phyloP scores from a whole-genome alignment of 1,284 basidiomycete genomes.

The Agroathelia rolfsii region DNA sequence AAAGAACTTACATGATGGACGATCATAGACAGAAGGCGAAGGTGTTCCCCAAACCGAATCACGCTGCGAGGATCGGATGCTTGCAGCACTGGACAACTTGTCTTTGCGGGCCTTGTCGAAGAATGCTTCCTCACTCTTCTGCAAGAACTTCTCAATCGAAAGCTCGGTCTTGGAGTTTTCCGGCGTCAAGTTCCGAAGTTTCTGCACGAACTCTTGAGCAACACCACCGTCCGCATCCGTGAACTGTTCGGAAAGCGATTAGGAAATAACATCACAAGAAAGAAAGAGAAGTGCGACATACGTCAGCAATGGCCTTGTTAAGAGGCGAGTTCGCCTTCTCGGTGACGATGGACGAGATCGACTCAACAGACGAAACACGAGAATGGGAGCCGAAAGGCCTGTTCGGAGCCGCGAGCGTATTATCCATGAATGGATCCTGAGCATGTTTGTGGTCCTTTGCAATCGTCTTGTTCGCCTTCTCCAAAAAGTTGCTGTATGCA shows the following conservation, averaged over 20 bases:
- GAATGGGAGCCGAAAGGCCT: constrained; percentile 77
- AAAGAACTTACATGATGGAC: constrained; percentile 55
- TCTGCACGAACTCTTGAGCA: constrained; percentile 80
- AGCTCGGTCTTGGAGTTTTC: constrained; percentile 87
- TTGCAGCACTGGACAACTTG: constrained; percentile 70
- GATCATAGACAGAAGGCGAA: constrained; percentile 52
- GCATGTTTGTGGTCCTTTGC: constrained; percentile 65
- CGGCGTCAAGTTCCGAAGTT: constrained; percentile 66
- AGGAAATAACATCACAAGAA: too few species aligned
- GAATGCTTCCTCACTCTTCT: constrained; percentile 87
- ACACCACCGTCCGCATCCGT: constrained; percentile 89
- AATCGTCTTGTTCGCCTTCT: constrained; percentile 75
- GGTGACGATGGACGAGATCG: constrained; percentile 81
- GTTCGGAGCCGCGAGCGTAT: constrained; percentile 37
- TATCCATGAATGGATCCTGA: constrained; percentile 79
- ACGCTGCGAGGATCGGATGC: constrained; percentile 67
- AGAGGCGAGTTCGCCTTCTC: constrained; percentile 83
- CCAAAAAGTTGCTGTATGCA: constrained; percentile 78
- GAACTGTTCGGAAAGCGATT: constrained; percentile 50
- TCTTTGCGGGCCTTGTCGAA: constrained; percentile 84
- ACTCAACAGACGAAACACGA: constrained; percentile 73
- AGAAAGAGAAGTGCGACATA: too few species aligned
- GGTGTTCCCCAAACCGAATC: constrained; percentile 78
- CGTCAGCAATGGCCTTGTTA: constrained; percentile 86
- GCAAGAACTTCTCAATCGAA: constrained; percentile 83